Evolutionary conservation across 2,329 filamentous ascomycete genomes (phyloP).

Genomic region (Hymenoscyphus infarciens): DNA sequence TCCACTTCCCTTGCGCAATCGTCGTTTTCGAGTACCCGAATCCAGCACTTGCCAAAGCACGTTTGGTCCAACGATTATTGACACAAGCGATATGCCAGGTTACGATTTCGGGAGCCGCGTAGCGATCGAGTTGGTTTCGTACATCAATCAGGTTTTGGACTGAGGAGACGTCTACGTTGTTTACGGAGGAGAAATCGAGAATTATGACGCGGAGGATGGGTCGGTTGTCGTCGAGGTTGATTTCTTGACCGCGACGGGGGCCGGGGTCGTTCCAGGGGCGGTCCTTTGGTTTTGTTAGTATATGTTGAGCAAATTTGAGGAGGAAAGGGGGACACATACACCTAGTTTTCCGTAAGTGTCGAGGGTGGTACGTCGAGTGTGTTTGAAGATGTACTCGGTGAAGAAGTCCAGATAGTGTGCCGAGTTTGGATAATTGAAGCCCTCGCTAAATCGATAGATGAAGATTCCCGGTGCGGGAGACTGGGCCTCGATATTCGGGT

Average conservation of each 20-base stretch:
- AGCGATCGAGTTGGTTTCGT: slow-evolving; percentile 86
- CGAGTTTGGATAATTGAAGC: slow-evolving; percentile 94
- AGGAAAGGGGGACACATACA: slow-evolving; percentile 32
- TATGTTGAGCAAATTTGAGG: not conserved
- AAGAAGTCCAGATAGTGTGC: slow-evolving; percentile 83
- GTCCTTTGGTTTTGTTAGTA: slow-evolving; percentile 44
- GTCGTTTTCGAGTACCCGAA: slow-evolving; percentile 70
- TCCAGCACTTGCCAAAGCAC: slow-evolving; percentile 78
- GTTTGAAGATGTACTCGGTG: slow-evolving; percentile 60
- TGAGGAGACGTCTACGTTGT: slow-evolving; percentile 90
- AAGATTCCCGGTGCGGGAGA: slow-evolving; percentile 88
- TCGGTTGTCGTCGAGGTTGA: slow-evolving; percentile 47
- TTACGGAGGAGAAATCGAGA: slow-evolving; percentile 88
- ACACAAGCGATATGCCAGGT: slow-evolving; percentile 97
- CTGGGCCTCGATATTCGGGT: slow-evolving; percentile 75
- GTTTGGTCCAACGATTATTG: slow-evolving; percentile 92
- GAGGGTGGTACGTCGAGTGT: slow-evolving; percentile 74
- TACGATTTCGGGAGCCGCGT: slow-evolving; percentile 74
- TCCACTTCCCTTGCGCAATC: slow-evolving; percentile 52
- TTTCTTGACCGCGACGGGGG: slow-evolving; percentile 53
- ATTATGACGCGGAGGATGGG: slow-evolving; percentile 85
- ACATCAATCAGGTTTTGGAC: slow-evolving; percentile 92
- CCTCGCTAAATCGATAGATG: slow-evolving; percentile 91
- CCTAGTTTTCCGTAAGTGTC: slow-evolving; percentile 58
- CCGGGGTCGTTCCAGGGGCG: slow-evolving; percentile 95